A percentile compares a stretch with the other conserved stretches of the same genome.
phyloP scores from a whole-genome alignment of 2,329 filamentous ascomycete genomes.

The Pseudogymnoascus sp. region DNA sequence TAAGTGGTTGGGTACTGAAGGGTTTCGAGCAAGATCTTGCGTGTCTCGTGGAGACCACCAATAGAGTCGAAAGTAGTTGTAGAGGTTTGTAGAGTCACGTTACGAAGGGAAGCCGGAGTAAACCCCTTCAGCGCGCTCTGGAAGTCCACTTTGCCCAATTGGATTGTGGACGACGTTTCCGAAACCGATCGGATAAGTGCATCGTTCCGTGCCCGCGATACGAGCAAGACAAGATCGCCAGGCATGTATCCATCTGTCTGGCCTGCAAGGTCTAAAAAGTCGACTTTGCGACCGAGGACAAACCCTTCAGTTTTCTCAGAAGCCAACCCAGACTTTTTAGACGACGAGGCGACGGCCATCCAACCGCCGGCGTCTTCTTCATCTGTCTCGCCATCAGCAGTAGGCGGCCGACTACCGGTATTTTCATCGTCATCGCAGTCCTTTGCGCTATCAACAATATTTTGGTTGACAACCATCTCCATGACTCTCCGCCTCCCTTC shows the following conservation, averaged over 20 bases:
- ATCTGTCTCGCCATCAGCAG: slow-evolving; percentile 42
- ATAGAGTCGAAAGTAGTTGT: slow-evolving; percentile 90
- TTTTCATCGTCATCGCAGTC: slow-evolving; percentile 30
- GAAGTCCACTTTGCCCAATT: slow-evolving; percentile 68
- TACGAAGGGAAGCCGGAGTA: slow-evolving; percentile 86
- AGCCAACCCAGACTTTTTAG: slow-evolving; percentile 35
- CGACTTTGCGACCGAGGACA: slow-evolving; percentile 64
- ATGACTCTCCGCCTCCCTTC: slow-evolving; percentile 76
- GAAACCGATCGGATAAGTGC: slow-evolving; percentile 76
- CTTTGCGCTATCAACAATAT: slow-evolving; percentile 35
- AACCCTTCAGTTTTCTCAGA: slow-evolving; percentile 49
- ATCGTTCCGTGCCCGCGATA: slow-evolving; percentile 82
- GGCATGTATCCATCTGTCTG: slow-evolving; percentile 98
- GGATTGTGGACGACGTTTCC: slow-evolving; percentile 43
- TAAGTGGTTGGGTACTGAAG: slow-evolving; percentile 97
- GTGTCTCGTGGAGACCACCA: slow-evolving; percentile 76
- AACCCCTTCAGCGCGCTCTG: slow-evolving; percentile 80
- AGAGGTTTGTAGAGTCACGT: slow-evolving; percentile 87
- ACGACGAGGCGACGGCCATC: slow-evolving; percentile 64
- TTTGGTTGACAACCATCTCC: slow-evolving; percentile 62
- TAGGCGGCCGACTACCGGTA: slow-evolving; percentile 43
- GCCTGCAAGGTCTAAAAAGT: slow-evolving; percentile 86
- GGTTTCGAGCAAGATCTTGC: slow-evolving; percentile 87
- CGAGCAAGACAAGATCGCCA: slow-evolving; percentile 77
- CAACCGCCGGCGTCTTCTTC: slow-evolving; percentile 55